Conservation (phyloP, 768 basidiomycete genomes). For the Lactarius evosmus region DNA sequence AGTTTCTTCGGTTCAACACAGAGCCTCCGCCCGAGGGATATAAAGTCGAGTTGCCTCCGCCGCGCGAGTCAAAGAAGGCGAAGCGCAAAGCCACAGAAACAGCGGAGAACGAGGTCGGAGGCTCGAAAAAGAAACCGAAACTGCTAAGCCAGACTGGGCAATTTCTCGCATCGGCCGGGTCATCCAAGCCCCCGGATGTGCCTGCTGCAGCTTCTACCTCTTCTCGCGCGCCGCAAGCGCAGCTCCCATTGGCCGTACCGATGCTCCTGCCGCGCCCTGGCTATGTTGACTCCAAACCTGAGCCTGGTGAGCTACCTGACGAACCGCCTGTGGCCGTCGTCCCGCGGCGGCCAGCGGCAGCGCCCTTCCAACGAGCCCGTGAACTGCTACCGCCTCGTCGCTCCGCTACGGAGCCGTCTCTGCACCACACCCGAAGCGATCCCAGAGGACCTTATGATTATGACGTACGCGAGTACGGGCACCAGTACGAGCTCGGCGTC, state of each 20-base stretch:
- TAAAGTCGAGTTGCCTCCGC: constrained; percentile 34
- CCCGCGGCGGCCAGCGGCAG: background rate
- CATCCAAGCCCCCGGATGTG: background rate
- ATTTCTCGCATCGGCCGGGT: constrained; percentile 2
- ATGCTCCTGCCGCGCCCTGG: constrained; percentile 26
- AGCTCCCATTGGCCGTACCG: background rate
- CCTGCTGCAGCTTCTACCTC: background rate
- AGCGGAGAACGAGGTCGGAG: background rate
- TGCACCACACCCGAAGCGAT: background rate
- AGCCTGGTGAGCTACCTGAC: constrained; percentile 16
- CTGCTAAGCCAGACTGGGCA: constrained; percentile 13
- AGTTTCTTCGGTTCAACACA: constrained; percentile 57
- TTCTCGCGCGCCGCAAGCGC: background rate
- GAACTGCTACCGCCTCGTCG: background rate
- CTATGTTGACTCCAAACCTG: constrained; percentile 21
- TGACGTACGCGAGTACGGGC: constrained; percentile 12
- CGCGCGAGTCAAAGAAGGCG: constrained; percentile 23
- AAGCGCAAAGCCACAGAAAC: constrained; percentile 28
- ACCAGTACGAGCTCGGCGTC: constrained; percentile 22
- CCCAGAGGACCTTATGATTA: background rate
- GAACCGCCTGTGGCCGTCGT: background rate
- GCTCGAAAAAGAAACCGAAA: constrained; percentile 10
- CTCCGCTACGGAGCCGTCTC: background rate
- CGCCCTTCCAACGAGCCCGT: background rate
- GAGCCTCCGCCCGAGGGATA: constrained; percentile 42